Evolutionary conservation across 2,329 filamentous ascomycete genomes (phyloP), one percentile per base, ranked within the genome.

Genomic region (Pseudogymnoascus sp.): DNA sequence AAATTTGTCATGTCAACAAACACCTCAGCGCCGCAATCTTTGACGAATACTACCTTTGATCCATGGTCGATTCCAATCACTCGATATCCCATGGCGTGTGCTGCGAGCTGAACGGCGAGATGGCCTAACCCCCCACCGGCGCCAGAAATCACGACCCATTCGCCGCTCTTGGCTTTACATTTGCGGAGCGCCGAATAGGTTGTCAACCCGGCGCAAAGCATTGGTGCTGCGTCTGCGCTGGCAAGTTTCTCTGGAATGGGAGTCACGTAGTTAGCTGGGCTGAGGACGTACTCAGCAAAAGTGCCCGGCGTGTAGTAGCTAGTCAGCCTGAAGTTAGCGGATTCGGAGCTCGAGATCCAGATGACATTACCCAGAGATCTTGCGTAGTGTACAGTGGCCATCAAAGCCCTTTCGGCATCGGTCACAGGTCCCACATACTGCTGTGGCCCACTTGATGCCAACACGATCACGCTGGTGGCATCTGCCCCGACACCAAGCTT

Each of bases 251-350:
- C 85, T 1, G 87, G 87, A 68, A 90, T 88, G 1, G 85, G 85
- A 0, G 87, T 89, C 2, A 89, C 87, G 72, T 90, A 89, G 74
- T 82, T 82, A 2, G 86, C 86, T 9, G 85, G 84, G 0, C 80
- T 82, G 15, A 87, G 71, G 17, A 82, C 81, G 70, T 89, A 90
- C 75, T 89, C 85, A 72, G 89, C 87, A 72, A 89, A 90, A 15
- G 87, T 90, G 38, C 87, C 87, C 0, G 87, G 87, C 36, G 81
- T 84, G 72, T 84, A 87, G 75, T 88, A 89, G 5, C 87, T 36
- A 36, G 35, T n/a, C 35, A n/a, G 35, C 35, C 35, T 36, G 35
- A 36, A 36, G 35, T 36, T n/a, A 36, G 35, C 35, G 7, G 6
- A 15, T 36, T n/a, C 35, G n/a, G 13, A 36, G n/a, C 15, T 36